Conservation (phyloP, 2,329 filamentous ascomycete genomes). For the Alternaria arborescens region DNA sequence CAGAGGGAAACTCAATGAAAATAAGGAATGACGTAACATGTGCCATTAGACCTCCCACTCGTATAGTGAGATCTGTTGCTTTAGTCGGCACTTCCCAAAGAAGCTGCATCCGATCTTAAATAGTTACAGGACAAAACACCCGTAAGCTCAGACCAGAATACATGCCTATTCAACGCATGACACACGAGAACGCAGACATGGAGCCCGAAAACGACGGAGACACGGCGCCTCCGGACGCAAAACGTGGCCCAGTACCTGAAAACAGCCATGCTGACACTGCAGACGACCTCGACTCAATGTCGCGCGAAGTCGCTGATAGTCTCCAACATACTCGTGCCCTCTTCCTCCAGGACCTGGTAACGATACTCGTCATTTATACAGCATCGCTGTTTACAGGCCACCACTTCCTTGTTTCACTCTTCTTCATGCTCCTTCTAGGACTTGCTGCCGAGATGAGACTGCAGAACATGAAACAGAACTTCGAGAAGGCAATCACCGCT, state of each 20-base stretch:
- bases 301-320: not conserved
- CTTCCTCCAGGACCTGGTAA: not conserved
- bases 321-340: not conserved
- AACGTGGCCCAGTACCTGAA: not conserved
- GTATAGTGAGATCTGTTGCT: not conserved
- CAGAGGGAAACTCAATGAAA: not conserved
- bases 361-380: not conserved
- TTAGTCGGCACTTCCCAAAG: not conserved
- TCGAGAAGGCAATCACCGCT: not conserved
- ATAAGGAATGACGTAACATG: not conserved
- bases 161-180: not conserved
- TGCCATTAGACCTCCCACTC: not conserved
- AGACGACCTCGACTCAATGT: not conserved
- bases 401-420: not conserved
- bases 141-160: fast-evolving
- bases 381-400: not conserved
- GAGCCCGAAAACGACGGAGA: fast-evolving
- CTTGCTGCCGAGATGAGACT: not conserved
- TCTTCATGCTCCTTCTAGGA: not conserved
- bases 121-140: no score
- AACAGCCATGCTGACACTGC: not conserved
- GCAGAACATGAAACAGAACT: not conserved
- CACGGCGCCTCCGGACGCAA: not conserved
- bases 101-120: no score
- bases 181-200: not conserved